Base-by-base conservation (phyloP, 106 monocot genomes). In the Xerophyta viscosa region DNA sequence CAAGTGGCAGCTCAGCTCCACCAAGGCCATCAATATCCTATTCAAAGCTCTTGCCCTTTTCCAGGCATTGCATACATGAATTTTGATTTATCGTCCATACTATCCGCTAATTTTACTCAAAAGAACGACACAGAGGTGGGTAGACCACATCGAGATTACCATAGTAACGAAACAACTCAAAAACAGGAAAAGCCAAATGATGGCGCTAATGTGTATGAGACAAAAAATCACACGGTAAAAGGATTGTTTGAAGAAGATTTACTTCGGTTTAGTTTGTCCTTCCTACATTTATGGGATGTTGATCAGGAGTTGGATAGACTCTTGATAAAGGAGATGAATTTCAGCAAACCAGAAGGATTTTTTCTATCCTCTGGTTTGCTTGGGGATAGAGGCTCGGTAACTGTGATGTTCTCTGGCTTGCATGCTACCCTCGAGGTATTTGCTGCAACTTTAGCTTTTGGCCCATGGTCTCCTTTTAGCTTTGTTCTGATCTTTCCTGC, bases 201-300 rank as follows among this genome's bases (percentile, higher is more conserved):
- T 53, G 53, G 19, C 52, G 61, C 57, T 59, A 57, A 57, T 41
- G 19, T 45, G 21, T 61, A 60, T 62, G 44, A 19, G 20, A 52
- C 62, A 41, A 72, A 67, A 36, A 61, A 20, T 48, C 30, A 60
- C 31, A 62, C 44, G 14, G 41, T 51, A 23, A 79, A 71, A 49
- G 70, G 70, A 57, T 58, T 66, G 20, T 5, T 65, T 19, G 93
- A 88, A 77, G 77, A 65, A 71, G 61, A 51, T 63, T 41, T 86
- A 42, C 72, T 98, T 60, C 63, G 74, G 19, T 98, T 90, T 49
- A 86, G 89, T 67, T 62, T 98, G 58, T 78, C 76, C 20, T 77
- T 90, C 71, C 57, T 98, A 58, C 98, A 98, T 67, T 67, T 98
- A 37, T 98, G 98, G 98, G 86, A 63, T 61, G 74, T 80, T 48